Base-by-base conservation (phyloP, 257 asterid genomes). In the Leonotis leonurus region DNA sequence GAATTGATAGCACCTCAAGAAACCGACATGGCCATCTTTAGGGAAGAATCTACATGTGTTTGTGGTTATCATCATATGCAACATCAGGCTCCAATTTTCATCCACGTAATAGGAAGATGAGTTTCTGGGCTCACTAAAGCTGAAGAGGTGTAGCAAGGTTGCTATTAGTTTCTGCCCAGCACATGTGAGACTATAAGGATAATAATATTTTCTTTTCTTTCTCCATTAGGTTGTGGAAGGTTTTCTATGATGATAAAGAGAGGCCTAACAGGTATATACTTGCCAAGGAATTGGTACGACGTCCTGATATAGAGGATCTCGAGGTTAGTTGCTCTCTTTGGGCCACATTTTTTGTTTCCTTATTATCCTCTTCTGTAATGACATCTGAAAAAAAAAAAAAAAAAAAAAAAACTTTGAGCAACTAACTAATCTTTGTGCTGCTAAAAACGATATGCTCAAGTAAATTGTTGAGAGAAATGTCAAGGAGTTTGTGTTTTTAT, bases 211-310 rank as follows among this genome's bases (percentile, higher is more conserved):
- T 25, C 11, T 16, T 11, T 3, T 3, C 5, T 27, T 25, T 3
- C 10, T 33, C 32, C 36, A 18, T 57, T 78, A 90, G 98, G 67
- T 60, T 81, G 59, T 92, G 98, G 98, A 92, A 92, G 78, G 98
- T 92, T 60, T 92, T 88, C 67, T 92, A 78, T 58, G 98, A 92
- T 70, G 95, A 92, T 44, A 83, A 84, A 80, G 95, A 84, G 71
- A 76, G 95, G 79, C 95, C 92, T 26, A 84, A 84, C 75, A 73
- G 98, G 69, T 92, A 92, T 65, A 67, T 84, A 64, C 93, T 92
- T 18, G 98, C 95, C 59, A 78, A 83, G 79, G 98, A 92, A 70
- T 72, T 78, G 70, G 77, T 82, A 48, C 83, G 83, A 20, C 90
- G 93, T 43, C 98, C 98, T 60, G 90, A 86, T 75, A 65, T 76